Evolutionary conservation across 345 rosid species (phyloP), one percentile per base, ranked within the genome.

Genomic region (Litchi chinensis): DNA sequence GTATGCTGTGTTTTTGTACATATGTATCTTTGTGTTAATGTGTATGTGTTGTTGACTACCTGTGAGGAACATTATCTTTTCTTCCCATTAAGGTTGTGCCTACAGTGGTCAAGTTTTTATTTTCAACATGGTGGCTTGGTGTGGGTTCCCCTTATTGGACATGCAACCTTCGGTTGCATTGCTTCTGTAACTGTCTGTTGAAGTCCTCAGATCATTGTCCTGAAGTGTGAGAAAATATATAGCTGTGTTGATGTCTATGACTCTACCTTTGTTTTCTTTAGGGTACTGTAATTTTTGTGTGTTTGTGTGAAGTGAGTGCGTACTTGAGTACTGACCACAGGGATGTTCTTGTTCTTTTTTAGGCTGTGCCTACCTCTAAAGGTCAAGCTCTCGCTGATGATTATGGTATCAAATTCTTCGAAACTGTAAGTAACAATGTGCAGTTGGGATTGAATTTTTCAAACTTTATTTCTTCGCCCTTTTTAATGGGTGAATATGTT

Each of bases 371-470:
- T 40, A 92, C 92, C 15, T 82, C 93, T n/a, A 92, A 85, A 83
- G 96, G 96, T 44, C 93, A 90, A 87, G 96, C 93, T 48, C 96
- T 92, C 70, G 96, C 96, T 52, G 92, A 92, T 77, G 96, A 92
- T 76, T 92, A 92, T 76, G 92, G 96, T 41, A 90, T 92, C 84
- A 90, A 92, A 81, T 92, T 92, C 85, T 92, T 89, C 40, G 93
- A 92, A 86, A 92, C 96, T 46, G 96, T 90, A 81, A 79, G 96
- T 82, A 64, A 6, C 74, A 63, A 24, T 62, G n/a, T 43, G 44
- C 65, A 19, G 40, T 73, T 54, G 65, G 16, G 16, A 18, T 43
- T 16, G n/a, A n/a, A 68, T 56, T 22, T n/a, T 54, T 3, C 19
- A 26, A 59, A 65, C 40, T 16, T 50, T 15, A 18, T 68, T 65